Evolutionary conservation across 441 rosid species (phyloP).

Genomic region (Pelargonium exstipulatum): DNA sequence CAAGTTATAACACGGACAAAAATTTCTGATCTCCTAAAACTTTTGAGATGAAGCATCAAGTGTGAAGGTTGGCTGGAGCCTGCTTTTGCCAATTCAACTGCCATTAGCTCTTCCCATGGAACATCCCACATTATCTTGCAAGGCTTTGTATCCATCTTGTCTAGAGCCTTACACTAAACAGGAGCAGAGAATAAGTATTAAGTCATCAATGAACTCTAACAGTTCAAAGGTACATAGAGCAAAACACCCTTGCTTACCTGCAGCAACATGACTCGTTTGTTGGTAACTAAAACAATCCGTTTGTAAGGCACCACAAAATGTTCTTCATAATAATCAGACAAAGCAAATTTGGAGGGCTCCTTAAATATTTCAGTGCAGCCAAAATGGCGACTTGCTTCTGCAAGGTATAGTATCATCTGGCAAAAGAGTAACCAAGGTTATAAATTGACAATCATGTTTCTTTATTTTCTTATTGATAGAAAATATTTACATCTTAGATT

Average conservation of each 20-base stretch:
- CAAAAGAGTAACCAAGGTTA: conserved; percentile 21
- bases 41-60: conserved; percentile 86
- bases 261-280: conserved; percentile 73
- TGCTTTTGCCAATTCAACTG: conserved; percentile 91
- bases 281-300: conserved; percentile 78
- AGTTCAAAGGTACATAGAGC: background rate
- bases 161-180: conserved; percentile 59
- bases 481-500: too few species aligned
- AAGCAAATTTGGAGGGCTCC: conserved; percentile 94
- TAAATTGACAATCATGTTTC: background rate
- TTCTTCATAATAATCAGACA: conserved; percentile 83
- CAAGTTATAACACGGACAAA: conserved; percentile 90
- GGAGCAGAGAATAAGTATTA: conserved; percentile 18
- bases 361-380: conserved; percentile 94
- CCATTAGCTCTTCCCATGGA: conserved; percentile 91
- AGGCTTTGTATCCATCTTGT: conserved; percentile 85
- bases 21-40: conserved; percentile 68
- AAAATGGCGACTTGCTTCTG: conserved; percentile 89
- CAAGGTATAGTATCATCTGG: conserved; percentile 90
- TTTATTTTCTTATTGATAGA: background rate
- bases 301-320: conserved; percentile 77
- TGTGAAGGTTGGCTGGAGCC: conserved; percentile 74
- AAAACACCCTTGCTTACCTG: conserved; percentile 45
- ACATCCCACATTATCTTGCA: conserved; percentile 97
- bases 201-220: conserved; percentile 1